Percentiles rank a stretch among this genome's conserved stretches.
phyloP scores from a whole-genome alignment of 208 protist species.

The Tritrichomonas musculus region DNA sequence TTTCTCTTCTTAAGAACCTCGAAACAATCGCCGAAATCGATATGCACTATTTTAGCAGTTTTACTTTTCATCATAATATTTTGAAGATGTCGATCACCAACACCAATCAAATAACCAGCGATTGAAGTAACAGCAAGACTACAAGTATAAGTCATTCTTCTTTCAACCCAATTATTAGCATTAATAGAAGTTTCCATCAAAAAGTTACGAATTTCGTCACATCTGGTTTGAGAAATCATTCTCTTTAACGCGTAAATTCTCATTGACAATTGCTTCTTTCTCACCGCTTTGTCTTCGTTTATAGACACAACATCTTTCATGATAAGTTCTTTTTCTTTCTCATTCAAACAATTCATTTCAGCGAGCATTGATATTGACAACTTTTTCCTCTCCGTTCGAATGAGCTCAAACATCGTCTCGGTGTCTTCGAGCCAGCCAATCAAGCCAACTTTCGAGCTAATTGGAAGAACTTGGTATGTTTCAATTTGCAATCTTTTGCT shows the following conservation, averaged over 20 bases:
- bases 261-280: neutral
- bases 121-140: conserved; percentile 4
- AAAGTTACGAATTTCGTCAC: neutral
- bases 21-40: conserved; percentile 50
- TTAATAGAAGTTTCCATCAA: neutral
- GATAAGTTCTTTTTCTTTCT: too few species aligned
- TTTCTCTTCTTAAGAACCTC: conserved; percentile 38
- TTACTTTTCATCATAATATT: conserved; percentile 41
- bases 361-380: neutral
- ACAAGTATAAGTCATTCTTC: neutral
- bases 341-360: neutral
- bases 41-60: conserved; percentile 48
- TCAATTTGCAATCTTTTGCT: neutral
- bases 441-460: neutral
- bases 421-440: neutral
- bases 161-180: neutral
- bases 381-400: neutral
- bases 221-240: neutral
- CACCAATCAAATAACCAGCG: conserved; percentile 1
- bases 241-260: neutral
- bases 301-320: too few species aligned
- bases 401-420: neutral
- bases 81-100: neutral
- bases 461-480: neutral
- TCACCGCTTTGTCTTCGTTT: neutral